phyloP scores from a whole-genome alignment of 73 alveolate species.

The Tetrahymena malaccensis region DNA sequence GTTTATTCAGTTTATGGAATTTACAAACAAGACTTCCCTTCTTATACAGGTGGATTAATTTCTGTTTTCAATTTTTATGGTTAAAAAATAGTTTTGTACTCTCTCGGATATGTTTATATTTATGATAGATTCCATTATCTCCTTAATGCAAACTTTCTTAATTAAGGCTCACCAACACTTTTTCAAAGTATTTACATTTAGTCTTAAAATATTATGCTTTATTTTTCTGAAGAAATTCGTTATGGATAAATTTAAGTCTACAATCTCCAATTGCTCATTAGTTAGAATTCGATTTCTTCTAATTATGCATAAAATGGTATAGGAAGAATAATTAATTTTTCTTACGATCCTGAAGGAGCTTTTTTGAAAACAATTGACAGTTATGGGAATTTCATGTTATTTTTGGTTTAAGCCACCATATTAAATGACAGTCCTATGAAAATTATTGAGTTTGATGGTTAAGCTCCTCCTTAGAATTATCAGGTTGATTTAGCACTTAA shows the following conservation, averaged over 20 bases:
- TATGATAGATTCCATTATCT: background rate
- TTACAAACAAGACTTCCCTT: background rate
- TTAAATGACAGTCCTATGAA: background rate
- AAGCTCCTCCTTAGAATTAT: background rate
- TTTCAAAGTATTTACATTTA: background rate
- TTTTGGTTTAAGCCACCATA: background rate
- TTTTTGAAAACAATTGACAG: background rate
- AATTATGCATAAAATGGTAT: background rate
- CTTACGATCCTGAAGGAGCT: background rate
- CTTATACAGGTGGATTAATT: background rate
- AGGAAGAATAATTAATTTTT: background rate
- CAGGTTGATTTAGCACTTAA: background rate
- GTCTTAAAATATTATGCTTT: background rate
- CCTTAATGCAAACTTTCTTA: background rate
- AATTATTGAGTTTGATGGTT: background rate
- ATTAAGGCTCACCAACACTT: background rate
- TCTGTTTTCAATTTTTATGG: background rate
- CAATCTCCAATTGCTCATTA: background rate
- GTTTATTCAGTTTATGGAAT: background rate
- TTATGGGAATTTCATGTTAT: background rate
- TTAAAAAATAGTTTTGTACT: background rate
- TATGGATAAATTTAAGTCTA: background rate
- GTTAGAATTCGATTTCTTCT: background rate
- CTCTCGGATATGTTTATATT: background rate
- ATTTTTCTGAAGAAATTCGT: background rate